phyloP scores from a whole-genome alignment of 768 basidiomycete species.

The Pleurotus giganteus region DNA sequence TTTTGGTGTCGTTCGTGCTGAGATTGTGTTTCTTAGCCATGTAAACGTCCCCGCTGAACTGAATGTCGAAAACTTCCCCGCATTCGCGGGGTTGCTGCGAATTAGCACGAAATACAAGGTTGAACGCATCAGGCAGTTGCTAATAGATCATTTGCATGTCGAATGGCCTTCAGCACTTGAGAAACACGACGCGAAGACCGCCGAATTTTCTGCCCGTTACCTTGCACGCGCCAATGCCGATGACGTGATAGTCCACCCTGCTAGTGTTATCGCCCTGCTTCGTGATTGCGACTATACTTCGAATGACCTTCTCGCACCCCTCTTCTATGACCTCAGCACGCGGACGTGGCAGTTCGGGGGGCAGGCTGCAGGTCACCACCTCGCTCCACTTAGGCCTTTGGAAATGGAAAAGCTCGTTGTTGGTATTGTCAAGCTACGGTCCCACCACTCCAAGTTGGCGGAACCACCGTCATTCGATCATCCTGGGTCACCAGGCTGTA shows the following conservation, averaged over 20 bases:
- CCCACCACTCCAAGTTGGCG: not conserved
- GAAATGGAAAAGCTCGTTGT: constrained; percentile 5
- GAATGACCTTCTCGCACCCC: not conserved
- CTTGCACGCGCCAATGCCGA: not conserved
- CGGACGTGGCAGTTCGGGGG: constrained; percentile 6
- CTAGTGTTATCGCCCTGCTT: constrained; percentile 3
- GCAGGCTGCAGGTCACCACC: not conserved
- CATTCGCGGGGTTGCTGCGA: constrained; percentile 2
- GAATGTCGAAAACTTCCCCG: constrained; percentile 5
- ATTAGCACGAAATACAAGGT: constrained; percentile 4
- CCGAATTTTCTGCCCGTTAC: not conserved
- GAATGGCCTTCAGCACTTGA: constrained; percentile 5
- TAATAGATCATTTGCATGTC: not conserved
- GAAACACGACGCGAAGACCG: not conserved
- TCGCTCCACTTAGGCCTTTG: not conserved
- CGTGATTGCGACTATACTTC: constrained; percentile 1
- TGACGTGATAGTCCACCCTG: constrained; percentile 4
- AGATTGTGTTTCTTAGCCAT: not conserved
- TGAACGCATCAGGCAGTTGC: not conserved
- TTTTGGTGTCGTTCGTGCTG: not conserved
- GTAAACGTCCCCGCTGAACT: constrained; percentile 6
- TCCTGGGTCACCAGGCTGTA: not conserved
- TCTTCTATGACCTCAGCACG: constrained; percentile 8
- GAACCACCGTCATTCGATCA: not conserved
- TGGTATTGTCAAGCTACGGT: not conserved